Evolutionary conservation across 768 basidiomycete species (phyloP).

Genomic region (Phylloporus arenicola): DNA sequence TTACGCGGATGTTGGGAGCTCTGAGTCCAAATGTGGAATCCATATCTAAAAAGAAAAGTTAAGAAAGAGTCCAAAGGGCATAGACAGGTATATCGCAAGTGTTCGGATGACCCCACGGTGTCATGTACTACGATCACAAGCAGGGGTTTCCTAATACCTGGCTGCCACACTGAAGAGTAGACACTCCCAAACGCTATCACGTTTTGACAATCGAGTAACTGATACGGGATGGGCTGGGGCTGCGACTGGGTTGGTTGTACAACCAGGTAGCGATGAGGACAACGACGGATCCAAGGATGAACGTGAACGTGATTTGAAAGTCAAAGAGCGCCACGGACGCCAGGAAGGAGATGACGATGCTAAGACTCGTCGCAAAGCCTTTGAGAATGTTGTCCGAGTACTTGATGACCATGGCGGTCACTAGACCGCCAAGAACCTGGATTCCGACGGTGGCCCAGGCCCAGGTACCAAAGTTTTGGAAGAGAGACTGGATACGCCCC

Average conservation of each 20-base stretch:
- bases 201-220: constrained; percentile 27
- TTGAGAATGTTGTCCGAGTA: constrained; percentile 90
- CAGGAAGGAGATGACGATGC: constrained; percentile 92
- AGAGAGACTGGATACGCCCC: constrained; percentile 49
- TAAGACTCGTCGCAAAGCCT: constrained; percentile 92
- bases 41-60: constrained; percentile 20
- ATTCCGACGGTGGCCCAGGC: constrained; percentile 87
- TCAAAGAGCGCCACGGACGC: constrained; percentile 87
- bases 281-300: constrained; percentile 75
- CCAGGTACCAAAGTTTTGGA: constrained; percentile 84
- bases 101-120: constrained; percentile 7
- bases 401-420: constrained; percentile 93
- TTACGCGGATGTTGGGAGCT: constrained; percentile 11
- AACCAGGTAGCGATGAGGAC: constrained; percentile 89
- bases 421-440: constrained; percentile 86
- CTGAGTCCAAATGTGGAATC: constrained; percentile 22
- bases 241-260: constrained; percentile 66
- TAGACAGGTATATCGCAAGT: constrained; percentile 15
- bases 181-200: constrained; percentile 5
- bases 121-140: constrained; percentile 3
- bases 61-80: constrained; percentile 21
- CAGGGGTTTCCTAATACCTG: background rate
- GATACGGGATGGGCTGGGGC: constrained; percentile 27
- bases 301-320: constrained; percentile 81
- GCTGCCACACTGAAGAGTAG: background rate